phyloP scores from a whole-genome alignment of 306 rosid genomes.

The Malus fusca region DNA sequence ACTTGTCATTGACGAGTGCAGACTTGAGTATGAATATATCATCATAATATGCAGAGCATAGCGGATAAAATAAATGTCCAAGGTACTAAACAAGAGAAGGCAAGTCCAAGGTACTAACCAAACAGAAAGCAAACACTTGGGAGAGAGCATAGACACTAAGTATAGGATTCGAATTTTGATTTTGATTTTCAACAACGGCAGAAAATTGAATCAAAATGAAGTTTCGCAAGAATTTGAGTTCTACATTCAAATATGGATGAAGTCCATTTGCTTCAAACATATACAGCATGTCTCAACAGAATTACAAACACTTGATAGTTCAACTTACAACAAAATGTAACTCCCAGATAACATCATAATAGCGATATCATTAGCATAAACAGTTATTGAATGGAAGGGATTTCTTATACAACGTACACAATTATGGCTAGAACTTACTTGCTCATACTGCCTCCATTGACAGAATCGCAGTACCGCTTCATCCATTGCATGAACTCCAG shows the following conservation, averaged over 20 bases:
- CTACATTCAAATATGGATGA: not conserved
- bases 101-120: not conserved
- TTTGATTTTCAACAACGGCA: not conserved
- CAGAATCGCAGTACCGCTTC: slow-evolving; percentile 88
- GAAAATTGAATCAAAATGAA: not conserved
- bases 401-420: not conserved
- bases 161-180: not conserved
- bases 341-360: not conserved
- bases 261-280: not conserved
- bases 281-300: not conserved
- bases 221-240: not conserved
- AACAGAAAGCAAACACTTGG: not conserved
- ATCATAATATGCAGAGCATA: not conserved
- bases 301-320: not conserved
- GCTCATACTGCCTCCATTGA: slow-evolving; percentile 41
- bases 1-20: not conserved
- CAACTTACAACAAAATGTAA: not conserved
- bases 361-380: not conserved
- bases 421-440: slow-evolving; percentile 22
- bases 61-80: not conserved
- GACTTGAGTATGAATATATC: not conserved
- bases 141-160: not conserved
- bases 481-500: slow-evolving; percentile 97
- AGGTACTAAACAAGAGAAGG: not conserved
- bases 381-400: not conserved